Percentiles rank a stretch among this genome's conserved stretches.
phyloP scores from a whole-genome alignment of 495 filamentous ascomycete genomes.

The Diplogelasinospora grovesii region DNA sequence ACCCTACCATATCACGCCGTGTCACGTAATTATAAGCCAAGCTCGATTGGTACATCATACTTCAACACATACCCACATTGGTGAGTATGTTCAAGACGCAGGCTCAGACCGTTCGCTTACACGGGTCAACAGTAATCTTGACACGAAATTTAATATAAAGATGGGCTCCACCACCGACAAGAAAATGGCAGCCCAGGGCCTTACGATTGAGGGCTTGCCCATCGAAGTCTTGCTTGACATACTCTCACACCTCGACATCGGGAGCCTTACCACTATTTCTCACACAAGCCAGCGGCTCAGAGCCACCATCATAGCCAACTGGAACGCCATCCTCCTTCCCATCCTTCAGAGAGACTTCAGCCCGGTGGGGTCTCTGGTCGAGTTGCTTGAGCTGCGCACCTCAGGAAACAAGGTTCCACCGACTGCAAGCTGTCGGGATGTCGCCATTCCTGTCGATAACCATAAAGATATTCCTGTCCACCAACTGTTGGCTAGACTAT shows the following conservation, averaged over 20 bases:
- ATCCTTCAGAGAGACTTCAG: constrained; percentile 47
- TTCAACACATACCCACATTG: neutral
- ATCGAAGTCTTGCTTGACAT: constrained; percentile 29
- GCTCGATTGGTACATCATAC: neutral
- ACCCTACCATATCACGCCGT: too few species aligned
- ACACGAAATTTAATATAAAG: too few species aligned
- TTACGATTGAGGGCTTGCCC: constrained; percentile 11
- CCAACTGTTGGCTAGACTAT: too few species aligned
- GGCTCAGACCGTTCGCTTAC: too few species aligned
- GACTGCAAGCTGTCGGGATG: too few species aligned
- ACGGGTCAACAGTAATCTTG: neutral
- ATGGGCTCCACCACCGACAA: too few species aligned
- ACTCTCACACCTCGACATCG: constrained; percentile 23
- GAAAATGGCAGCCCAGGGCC: neutral
- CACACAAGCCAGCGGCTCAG: constrained; percentile 15
- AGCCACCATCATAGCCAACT: constrained; percentile 17
- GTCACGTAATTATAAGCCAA: too few species aligned
- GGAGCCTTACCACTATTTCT: constrained; percentile 16
- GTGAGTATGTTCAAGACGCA: too few species aligned
- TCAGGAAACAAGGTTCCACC: constrained; percentile 4
- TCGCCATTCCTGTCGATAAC: too few species aligned
- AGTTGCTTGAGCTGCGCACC: constrained; percentile 41
- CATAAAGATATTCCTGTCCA: too few species aligned
- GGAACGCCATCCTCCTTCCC: constrained; percentile 14
- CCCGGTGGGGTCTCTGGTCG: constrained; percentile 53